Evolutionary conservation across 805 yeast species (phyloP).

Genomic region (Vanderwaltozyma yarrowii): DNA sequence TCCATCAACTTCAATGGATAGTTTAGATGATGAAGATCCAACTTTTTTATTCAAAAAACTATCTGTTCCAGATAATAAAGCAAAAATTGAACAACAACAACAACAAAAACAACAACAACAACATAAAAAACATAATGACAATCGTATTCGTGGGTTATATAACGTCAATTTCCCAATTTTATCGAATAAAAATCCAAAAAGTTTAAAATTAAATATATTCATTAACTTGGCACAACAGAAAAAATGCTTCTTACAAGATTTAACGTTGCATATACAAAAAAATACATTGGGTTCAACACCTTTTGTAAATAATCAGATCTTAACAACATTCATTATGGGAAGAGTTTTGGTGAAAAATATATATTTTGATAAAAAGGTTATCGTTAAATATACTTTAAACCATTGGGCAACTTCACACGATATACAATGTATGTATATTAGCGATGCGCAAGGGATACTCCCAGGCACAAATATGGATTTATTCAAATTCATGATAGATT

Average conservation of each 20-base stretch:
- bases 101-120: conserved; percentile 4
- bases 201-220: conserved; percentile 20
- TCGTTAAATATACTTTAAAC: conserved; percentile 66
- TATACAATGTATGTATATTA: conserved; percentile 17
- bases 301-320: neutral
- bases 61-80: conserved; percentile 5
- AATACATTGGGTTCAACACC: neutral
- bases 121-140: conserved; percentile 3
- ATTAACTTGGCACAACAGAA: conserved; percentile 13
- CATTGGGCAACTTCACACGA: conserved; percentile 57
- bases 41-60: neutral
- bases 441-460: conserved; percentile 14
- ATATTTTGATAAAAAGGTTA: conserved; percentile 55
- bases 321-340: conserved; percentile 40
- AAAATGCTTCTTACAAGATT: conserved; percentile 13
- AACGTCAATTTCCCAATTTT: conserved; percentile 21
- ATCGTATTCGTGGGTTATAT: conserved; percentile 14
- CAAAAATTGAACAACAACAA: neutral
- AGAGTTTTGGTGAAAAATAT: conserved; percentile 71
- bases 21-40: neutral
- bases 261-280: conserved; percentile 9
- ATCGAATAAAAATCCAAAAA: conserved; percentile 15
- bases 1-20: neutral
- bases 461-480: conserved; percentile 21
- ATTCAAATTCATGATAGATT: conserved; percentile 22